Percentiles rank a stretch among this genome's conserved stretches.
phyloP scores from a whole-genome alignment of 768 basidiomycete genomes.

The Chalciporus pseudorubinellus region DNA sequence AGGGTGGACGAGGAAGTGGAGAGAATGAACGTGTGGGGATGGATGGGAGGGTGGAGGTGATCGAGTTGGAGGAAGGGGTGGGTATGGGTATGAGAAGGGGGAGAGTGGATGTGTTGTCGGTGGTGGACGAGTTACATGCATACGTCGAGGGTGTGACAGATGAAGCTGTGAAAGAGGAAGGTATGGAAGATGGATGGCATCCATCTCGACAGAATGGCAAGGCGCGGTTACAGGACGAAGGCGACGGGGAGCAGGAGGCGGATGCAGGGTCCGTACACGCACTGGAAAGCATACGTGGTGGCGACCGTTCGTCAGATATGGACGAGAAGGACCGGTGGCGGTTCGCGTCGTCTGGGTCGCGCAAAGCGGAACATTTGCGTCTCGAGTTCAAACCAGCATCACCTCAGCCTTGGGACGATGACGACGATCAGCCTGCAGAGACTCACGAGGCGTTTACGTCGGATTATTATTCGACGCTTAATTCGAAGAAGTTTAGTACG shows the following conservation, averaged over 20 bases:
- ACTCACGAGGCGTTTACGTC: conserved; percentile 31
- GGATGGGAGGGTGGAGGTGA: background rate
- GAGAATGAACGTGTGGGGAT: background rate
- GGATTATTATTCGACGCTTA: conserved; percentile 44
- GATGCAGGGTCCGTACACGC: conserved; percentile 15
- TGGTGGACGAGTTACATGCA: conserved; percentile 32
- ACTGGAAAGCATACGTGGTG: conserved; percentile 11
- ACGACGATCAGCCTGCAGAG: conserved; percentile 47
- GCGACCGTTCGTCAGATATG: conserved; percentile 10
- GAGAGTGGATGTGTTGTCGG: conserved; percentile 21
- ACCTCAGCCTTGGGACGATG: conserved; percentile 67
- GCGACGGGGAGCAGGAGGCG: conserved; percentile 2
- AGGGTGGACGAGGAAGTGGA: background rate
- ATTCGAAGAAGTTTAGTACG: conserved; percentile 42
- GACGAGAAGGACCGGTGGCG: conserved; percentile 30
- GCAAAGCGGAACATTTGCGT: conserved; percentile 44
- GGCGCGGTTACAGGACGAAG: conserved; percentile 7
- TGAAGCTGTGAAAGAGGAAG: conserved; percentile 20
- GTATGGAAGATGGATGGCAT: conserved; percentile 28
- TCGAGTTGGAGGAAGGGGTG: background rate
- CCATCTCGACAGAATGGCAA: conserved; percentile 17
- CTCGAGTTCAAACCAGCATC: conserved; percentile 50
- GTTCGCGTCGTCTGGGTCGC: conserved; percentile 18
- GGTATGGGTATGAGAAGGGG: background rate
- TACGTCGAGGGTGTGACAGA: conserved; percentile 16